phyloP scores from a whole-genome alignment of 78 protist genomes.

The Speleostelium caveatum region DNA sequence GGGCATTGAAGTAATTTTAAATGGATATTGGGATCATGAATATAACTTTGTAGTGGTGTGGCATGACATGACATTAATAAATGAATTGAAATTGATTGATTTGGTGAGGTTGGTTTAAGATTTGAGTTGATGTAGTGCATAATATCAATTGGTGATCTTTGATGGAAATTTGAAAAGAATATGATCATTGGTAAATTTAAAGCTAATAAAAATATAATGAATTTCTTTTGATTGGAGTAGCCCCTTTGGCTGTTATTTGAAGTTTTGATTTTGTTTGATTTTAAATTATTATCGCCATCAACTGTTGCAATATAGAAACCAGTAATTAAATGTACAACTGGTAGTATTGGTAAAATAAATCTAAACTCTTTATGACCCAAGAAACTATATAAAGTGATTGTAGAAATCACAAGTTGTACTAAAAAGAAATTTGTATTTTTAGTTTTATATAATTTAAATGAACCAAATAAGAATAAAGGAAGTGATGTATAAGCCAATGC shows the following conservation, averaged over 20 bases:
- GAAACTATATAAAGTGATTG: slow-evolving; percentile 10
- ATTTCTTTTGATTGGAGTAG: background rate
- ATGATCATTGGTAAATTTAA: slow-evolving; percentile 62
- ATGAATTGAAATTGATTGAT: slow-evolving; percentile 28
- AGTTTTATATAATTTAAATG: background rate
- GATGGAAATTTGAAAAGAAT: slow-evolving; percentile 70
- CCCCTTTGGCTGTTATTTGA: background rate
- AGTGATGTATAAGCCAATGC: slow-evolving; percentile 31
- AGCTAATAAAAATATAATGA: background rate
- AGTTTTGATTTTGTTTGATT: background rate
- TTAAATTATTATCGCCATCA: background rate
- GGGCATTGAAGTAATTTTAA: slow-evolving; percentile 72
- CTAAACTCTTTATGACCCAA: slow-evolving; percentile 79
- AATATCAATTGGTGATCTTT: slow-evolving; percentile 71
- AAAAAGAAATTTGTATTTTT: background rate
- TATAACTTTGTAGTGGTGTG: slow-evolving; percentile 83
- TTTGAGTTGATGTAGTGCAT: slow-evolving; percentile 31
- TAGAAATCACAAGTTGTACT: background rate
- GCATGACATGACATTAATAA: slow-evolving; percentile 89
- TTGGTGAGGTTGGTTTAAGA: background rate
- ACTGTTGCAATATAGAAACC: slow-evolving; percentile 37
- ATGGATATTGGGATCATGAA: slow-evolving; percentile 65
- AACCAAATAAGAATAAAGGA: slow-evolving; percentile 12
- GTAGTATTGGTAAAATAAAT: slow-evolving; percentile 74
- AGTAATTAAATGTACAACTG: slow-evolving; percentile 47